Evolutionary conservation across 2,329 filamentous ascomycete genomes (phyloP).

Genomic region (Emergomyces pasteurianus): DNA sequence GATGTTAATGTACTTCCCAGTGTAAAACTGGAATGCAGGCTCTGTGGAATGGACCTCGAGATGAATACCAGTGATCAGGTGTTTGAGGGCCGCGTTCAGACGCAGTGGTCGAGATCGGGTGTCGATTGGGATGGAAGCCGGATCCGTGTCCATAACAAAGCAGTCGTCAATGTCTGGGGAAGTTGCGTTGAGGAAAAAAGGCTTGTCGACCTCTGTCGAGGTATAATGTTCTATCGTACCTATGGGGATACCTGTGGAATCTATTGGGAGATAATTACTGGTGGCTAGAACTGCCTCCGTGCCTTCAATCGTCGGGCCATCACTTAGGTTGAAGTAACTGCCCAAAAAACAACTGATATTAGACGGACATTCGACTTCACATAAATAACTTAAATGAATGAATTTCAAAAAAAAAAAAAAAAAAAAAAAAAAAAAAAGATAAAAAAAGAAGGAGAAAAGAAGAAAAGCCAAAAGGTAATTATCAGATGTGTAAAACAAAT

Average conservation of each 20-base stretch:
- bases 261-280: constrained; percentile 59
- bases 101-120: constrained; percentile 52
- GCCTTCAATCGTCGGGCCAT: constrained; percentile 46
- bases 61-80: constrained; percentile 63
- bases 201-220: constrained; percentile 51
- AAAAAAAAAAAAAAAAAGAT: neutral
- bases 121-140: constrained; percentile 50
- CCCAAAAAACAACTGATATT: neutral
- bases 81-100: constrained; percentile 58
- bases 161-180: constrained; percentile 80
- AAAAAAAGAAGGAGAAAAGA: neutral
- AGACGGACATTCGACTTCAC: neutral
- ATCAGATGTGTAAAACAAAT: neutral
- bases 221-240: constrained; percentile 52
- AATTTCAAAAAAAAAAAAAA: neutral
- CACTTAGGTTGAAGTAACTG: constrained; percentile 57
- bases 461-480: neutral
- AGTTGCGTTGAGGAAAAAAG: constrained; percentile 59
- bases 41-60: constrained; percentile 85
- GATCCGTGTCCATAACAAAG: constrained; percentile 62
- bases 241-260: constrained; percentile 61
- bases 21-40: constrained; percentile 95
- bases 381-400: neutral
- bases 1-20: constrained; percentile 72
- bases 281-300: constrained; percentile 49